Conservation (phyloP, 108 stramenopile species). For the Skeletonema tropicum region DNA sequence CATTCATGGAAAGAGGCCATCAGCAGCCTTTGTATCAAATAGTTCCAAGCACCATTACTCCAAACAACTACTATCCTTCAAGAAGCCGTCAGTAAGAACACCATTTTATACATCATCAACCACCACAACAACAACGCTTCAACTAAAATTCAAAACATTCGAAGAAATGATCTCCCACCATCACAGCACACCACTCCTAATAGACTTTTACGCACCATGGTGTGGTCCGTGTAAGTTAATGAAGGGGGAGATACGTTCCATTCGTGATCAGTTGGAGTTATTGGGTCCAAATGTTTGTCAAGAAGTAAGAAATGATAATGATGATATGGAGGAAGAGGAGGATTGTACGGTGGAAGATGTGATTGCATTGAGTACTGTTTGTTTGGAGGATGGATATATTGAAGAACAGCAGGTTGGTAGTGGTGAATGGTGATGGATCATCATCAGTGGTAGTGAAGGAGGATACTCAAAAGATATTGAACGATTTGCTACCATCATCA, state of each 20-base stretch:
- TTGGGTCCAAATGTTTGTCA: constrained; percentile 19
- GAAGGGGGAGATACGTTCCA: constrained; percentile 46
- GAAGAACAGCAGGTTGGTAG: background rate
- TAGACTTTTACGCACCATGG: constrained; percentile 58
- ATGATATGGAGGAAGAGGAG: background rate
- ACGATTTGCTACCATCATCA: background rate
- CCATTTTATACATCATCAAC: background rate
- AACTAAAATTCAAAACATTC: constrained; percentile 70
- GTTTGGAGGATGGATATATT: constrained; percentile 4
- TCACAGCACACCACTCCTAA: constrained; percentile 47
- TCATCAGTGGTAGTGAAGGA: no score
- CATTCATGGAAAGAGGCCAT: no score
- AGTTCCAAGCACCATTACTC: no score
- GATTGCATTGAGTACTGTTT: background rate
- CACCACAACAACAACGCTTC: background rate
- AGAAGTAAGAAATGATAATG: background rate
- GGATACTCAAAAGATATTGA: background rate
- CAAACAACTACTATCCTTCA: no score
- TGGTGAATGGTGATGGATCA: no score
- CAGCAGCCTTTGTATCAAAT: no score
- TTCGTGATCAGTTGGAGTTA: constrained; percentile 24
- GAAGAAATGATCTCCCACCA: constrained; percentile 72
- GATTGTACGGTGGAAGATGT: constrained; percentile 6
- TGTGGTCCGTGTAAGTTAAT: constrained; percentile 77
- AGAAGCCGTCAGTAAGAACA: no score